A percentile compares a stretch with the other conserved stretches of the same genome.
phyloP scores from a whole-genome alignment of 2,329 filamentous ascomycete genomes.

The Tolypocladium nubicola region DNA sequence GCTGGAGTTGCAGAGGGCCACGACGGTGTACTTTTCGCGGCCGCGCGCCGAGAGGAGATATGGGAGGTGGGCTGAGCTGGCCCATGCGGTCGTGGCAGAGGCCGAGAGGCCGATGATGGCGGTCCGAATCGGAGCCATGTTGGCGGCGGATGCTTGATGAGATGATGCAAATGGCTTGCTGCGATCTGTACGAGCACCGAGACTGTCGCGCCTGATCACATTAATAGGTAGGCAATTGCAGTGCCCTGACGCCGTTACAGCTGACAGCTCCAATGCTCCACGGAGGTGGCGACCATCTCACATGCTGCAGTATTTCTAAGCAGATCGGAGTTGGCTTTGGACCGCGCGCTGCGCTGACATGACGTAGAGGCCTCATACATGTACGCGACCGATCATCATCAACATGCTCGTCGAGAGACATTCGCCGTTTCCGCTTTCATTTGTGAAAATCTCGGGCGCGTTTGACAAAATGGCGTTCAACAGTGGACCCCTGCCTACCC shows the following conservation, averaged over 20 bases:
- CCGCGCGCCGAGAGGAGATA: slow-evolving; percentile 40
- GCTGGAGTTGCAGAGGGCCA: slow-evolving; percentile 41
- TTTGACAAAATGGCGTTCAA: too few relatives aligned
- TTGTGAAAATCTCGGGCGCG: too few relatives aligned
- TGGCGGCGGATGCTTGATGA: neutral
- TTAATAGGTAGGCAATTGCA: neutral
- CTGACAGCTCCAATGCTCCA: neutral
- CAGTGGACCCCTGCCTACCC: too few relatives aligned
- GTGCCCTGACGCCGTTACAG: neutral
- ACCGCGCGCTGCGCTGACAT: neutral
- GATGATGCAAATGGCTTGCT: neutral
- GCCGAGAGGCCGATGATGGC: slow-evolving; percentile 49
- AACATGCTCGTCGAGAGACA: too few relatives aligned
- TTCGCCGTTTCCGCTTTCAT: too few relatives aligned
- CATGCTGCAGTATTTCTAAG: neutral
- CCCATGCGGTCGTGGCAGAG: slow-evolving; percentile 42
- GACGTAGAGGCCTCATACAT: neutral
- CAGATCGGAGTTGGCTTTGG: neutral
- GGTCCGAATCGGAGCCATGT: slow-evolving; percentile 40
- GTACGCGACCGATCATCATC: too few relatives aligned
- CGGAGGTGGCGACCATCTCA: neutral
- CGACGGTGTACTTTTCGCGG: slow-evolving; percentile 33
- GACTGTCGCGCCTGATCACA: too few relatives aligned
- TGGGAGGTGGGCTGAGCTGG: slow-evolving; percentile 43
- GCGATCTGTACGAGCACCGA: neutral